phyloP scores from a whole-genome alignment of 75 land plant genomes.

The Pinus taeda region DNA sequence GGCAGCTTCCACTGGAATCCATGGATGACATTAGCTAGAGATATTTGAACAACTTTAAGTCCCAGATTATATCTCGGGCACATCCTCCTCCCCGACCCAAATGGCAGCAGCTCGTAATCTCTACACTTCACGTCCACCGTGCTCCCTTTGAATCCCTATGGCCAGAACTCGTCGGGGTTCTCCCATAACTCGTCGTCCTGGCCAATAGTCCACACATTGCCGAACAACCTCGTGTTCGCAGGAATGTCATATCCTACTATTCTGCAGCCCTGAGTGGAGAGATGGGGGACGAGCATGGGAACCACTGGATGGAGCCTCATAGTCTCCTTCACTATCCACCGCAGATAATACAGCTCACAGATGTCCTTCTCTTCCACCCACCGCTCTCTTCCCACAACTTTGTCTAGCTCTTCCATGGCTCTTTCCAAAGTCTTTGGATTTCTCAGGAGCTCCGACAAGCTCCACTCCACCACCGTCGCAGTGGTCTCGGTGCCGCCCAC shows the following conservation, averaged over 20 bases:
- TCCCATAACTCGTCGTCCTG: conserved; percentile 23
- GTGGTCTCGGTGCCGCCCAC: conserved; percentile 62
- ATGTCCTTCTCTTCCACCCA: conserved; percentile 59
- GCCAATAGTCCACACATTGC: neutral
- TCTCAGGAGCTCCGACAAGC: conserved; percentile 43
- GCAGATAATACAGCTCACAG: conserved; percentile 22
- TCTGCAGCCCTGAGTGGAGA: too few relatives aligned
- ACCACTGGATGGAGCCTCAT: conserved; percentile 23
- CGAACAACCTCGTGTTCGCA: conserved; percentile 24
- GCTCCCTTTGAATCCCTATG: conserved; percentile 41
- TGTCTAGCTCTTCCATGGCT: conserved; percentile 55
- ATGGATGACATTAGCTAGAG: conserved; percentile 33
- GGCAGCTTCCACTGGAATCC: conserved; percentile 41
- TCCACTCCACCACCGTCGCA: conserved; percentile 59
- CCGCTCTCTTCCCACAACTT: conserved; percentile 33
- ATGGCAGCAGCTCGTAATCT: conserved; percentile 46
- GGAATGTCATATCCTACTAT: too few relatives aligned
- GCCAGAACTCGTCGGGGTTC: conserved; percentile 40
- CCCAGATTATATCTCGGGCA: conserved; percentile 52
- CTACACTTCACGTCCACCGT: conserved; percentile 38
- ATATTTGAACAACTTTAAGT: conserved; percentile 26
- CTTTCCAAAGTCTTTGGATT: conserved; percentile 33
- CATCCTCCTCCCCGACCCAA: conserved; percentile 52
- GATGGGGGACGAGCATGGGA: too few relatives aligned
- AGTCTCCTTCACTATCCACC: conserved; percentile 54